These are phyloP conservation scores for Pisolithus albus DNA, from an alignment of 768 basidiomycete species.

Conservation along the genomic window DNA sequence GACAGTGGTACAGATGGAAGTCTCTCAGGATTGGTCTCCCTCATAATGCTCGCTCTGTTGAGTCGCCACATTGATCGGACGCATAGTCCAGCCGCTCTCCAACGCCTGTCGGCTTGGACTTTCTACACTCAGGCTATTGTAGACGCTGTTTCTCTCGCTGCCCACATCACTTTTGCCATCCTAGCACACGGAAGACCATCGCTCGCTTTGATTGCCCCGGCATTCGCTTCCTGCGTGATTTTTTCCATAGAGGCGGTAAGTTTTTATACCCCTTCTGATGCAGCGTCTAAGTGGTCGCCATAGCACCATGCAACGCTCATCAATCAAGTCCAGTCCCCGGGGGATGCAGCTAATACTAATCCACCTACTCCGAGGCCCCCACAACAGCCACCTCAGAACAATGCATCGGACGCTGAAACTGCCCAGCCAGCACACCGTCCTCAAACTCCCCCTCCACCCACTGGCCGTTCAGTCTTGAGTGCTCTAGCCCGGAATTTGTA, in stretches of 20 bases:
- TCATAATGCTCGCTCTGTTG: slow-evolving; percentile 58
- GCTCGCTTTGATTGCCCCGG: slow-evolving; percentile 74
- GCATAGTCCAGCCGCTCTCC: slow-evolving; percentile 71
- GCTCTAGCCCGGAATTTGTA: slow-evolving; percentile 54
- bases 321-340: slow-evolving; percentile 77
- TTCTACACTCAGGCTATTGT: slow-evolving; percentile 74
- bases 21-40: slow-evolving; percentile 56
- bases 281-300: neutral
- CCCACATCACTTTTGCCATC: slow-evolving; percentile 84
- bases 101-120: slow-evolving; percentile 76
- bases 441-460: slow-evolving; percentile 13
- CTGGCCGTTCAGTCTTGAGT: slow-evolving; percentile 31
- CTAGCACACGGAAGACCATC: slow-evolving; percentile 78
- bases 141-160: slow-evolving; percentile 81
- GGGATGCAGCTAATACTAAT: slow-evolving; percentile 40
- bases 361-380: slow-evolving; percentile 10
- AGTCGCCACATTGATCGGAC: slow-evolving; percentile 70
- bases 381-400: slow-evolving; percentile 2
- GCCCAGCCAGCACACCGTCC: slow-evolving; percentile 14
- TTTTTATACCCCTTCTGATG: slow-evolving; percentile 4
- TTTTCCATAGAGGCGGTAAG: slow-evolving; percentile 80
- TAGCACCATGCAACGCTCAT: slow-evolving; percentile 83
- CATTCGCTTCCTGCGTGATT: slow-evolving; percentile 73
- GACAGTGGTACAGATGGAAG: slow-evolving; percentile 55
- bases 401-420: slow-evolving; percentile 6